phyloP scores from a whole-genome alignment of 495 filamentous ascomycete genomes.

The Hyaloscypha hepaticicola region DNA sequence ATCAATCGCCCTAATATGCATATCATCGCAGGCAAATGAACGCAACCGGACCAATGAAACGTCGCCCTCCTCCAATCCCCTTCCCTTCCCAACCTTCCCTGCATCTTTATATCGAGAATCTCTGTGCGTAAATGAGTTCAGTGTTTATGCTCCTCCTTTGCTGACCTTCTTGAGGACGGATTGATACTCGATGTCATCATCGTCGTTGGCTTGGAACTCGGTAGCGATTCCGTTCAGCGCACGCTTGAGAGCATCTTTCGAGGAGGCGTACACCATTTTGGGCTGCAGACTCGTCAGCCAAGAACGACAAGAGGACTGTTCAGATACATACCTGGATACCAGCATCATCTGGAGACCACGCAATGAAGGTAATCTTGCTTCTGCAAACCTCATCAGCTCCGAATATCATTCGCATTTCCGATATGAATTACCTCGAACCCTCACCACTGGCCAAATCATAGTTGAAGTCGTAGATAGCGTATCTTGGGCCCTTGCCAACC shows the following conservation, averaged over 20 bases:
- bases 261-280: conserved; percentile 97
- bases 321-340: conserved; percentile 67
- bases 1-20: conserved; percentile 23
- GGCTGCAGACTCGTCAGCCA: conserved; percentile 45
- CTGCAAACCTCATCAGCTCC: conserved; percentile 42
- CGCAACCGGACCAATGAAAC: conserved; percentile 20
- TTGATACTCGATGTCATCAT: conserved; percentile 84
- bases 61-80: not conserved
- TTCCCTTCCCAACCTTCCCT: not conserved
- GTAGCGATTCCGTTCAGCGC: conserved; percentile 73
- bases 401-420: not conserved
- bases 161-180: conserved; percentile 74
- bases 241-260: conserved; percentile 88
- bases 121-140: conserved; percentile 4
- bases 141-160: conserved; percentile 58
- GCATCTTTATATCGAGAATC: not conserved
- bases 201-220: conserved; percentile 93
- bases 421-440: conserved; percentile 66
- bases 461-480: conserved; percentile 91
- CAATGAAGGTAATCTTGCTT: conserved; percentile 95
- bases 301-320: not conserved
- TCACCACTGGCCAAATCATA: conserved; percentile 77
- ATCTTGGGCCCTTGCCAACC: conserved; percentile 77
- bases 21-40: conserved; percentile 21
- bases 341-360: conserved; percentile 87